These are phyloP conservation scores for Phaeoacremonium minimum DNA, from an alignment of 2,329 filamentous ascomycete species.

Conservation along the genomic window DNA sequence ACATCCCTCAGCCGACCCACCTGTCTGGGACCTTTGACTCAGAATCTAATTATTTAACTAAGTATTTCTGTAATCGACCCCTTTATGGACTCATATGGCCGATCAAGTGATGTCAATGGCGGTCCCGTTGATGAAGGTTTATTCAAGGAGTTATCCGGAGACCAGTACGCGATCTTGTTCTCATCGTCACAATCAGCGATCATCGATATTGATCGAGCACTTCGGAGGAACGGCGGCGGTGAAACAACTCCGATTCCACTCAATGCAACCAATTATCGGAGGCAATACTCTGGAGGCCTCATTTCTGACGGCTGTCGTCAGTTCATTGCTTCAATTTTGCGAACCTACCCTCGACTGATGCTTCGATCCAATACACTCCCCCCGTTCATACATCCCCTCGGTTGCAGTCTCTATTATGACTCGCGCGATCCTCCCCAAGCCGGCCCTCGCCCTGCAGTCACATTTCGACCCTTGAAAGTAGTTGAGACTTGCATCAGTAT, in stretches of 20 bases:
- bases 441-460: background rate
- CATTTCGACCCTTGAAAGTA: constrained; percentile 6
- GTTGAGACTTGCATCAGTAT: constrained; percentile 19
- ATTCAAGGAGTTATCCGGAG: too few relatives aligned
- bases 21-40: too few relatives aligned
- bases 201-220: background rate
- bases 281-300: background rate
- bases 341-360: constrained; percentile 23
- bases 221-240: background rate
- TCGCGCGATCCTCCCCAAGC: background rate
- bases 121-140: too few relatives aligned
- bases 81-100: too few relatives aligned
- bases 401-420: constrained; percentile 5
- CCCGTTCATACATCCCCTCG: constrained; percentile 22
- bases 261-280: background rate
- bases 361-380: constrained; percentile 21
- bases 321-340: constrained; percentile 17
- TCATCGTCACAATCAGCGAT: background rate
- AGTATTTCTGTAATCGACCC: too few relatives aligned
- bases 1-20: too few relatives aligned
- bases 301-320: constrained; percentile 6
- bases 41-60: too few relatives aligned
- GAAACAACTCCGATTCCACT: background rate
- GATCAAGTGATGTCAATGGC: too few relatives aligned
- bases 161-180: background rate